Conservation (phyloP, 768 basidiomycete species). For the Cystoderma amianthinum region DNA sequence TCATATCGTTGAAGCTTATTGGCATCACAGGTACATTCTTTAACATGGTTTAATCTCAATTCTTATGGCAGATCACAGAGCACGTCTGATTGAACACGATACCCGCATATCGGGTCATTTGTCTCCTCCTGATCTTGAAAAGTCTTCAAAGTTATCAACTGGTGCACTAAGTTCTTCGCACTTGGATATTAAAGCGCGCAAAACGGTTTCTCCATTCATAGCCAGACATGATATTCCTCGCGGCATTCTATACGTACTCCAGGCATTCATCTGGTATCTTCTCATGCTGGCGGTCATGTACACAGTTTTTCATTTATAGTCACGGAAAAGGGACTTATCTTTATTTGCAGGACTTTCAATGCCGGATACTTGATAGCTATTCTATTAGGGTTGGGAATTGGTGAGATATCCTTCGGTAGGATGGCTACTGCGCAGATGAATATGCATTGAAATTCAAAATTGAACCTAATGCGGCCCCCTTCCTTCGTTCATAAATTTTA, state of each 20-base stretch:
- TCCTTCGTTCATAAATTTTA: too few relatives aligned
- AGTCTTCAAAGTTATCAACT: too few relatives aligned
- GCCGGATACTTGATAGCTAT: conserved; percentile 71
- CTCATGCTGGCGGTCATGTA: conserved; percentile 85
- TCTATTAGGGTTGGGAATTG: conserved; percentile 62
- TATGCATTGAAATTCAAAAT: neutral
- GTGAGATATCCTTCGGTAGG: conserved; percentile 68
- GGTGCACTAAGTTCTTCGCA: too few relatives aligned
- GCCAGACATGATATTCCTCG: conserved; percentile 62
- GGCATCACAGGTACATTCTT: conserved; percentile 51
- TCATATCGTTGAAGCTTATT: conserved; percentile 43
- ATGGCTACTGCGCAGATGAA: conserved; percentile 21
- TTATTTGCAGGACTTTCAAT: conserved; percentile 85
- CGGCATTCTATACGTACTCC: conserved; percentile 56
- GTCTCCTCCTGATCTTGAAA: too few relatives aligned
- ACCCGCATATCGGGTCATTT: too few relatives aligned
- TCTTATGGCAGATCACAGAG: too few relatives aligned
- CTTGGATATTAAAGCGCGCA: too few relatives aligned
- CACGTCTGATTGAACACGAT: too few relatives aligned
- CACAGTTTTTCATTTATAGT: too few relatives aligned
- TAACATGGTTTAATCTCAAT: too few relatives aligned
- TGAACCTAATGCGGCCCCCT: too few relatives aligned
- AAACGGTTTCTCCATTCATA: conserved; percentile 57
- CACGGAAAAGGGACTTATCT: too few relatives aligned
- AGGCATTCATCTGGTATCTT: conserved; percentile 54